These are phyloP conservation scores for Candida ascalaphidarum DNA, from an alignment of 805 yeast species.

Conservation along the genomic window DNA sequence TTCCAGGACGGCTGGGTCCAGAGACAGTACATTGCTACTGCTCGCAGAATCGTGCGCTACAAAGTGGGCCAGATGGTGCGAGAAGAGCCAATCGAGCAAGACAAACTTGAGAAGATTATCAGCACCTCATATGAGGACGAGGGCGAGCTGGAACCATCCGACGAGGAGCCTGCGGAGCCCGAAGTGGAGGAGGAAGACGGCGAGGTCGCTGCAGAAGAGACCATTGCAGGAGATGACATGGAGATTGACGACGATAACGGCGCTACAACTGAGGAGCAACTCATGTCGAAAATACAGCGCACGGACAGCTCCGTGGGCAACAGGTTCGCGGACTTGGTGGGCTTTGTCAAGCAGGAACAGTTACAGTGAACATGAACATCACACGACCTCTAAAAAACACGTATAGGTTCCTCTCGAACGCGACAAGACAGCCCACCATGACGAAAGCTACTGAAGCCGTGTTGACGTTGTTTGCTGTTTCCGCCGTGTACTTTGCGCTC, in stretches of 20 bases:
- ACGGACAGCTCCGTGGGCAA: slow-evolving; percentile 27
- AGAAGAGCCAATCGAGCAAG: slow-evolving; percentile 37
- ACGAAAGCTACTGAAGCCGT: slow-evolving; percentile 61
- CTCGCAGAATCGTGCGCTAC: slow-evolving; percentile 64
- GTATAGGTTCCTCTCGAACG: too few species aligned
- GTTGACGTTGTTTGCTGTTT: slow-evolving; percentile 34
- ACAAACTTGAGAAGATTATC: slow-evolving; percentile 35
- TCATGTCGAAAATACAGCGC: slow-evolving; percentile 26
- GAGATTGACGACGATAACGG: slow-evolving; percentile 9
- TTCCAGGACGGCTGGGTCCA: slow-evolving; percentile 77
- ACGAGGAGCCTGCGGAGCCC: slow-evolving; percentile 3
- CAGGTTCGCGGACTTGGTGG: slow-evolving; percentile 21
- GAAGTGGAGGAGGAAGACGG: slow-evolving; percentile 4
- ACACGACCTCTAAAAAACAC: too few species aligned
- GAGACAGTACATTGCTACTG: slow-evolving; percentile 48
- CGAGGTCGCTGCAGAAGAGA: slow-evolving; percentile 5
- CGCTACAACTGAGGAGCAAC: slow-evolving; percentile 5
- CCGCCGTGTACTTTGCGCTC: slow-evolving; percentile 47
- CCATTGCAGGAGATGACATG: slow-evolving; percentile 3
- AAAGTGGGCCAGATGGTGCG: slow-evolving; percentile 57
- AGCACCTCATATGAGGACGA: slow-evolving; percentile 23
- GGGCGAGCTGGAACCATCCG: slow-evolving; percentile 5
- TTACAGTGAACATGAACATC: too few species aligned
- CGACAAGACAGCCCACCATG: slow-evolving; percentile 25
- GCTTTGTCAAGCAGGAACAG: slow-evolving; percentile 29